These are phyloP conservation scores for Oryza punctata DNA, from an alignment of 176 grass and related monocot genomes.

Conservation along the genomic window DNA sequence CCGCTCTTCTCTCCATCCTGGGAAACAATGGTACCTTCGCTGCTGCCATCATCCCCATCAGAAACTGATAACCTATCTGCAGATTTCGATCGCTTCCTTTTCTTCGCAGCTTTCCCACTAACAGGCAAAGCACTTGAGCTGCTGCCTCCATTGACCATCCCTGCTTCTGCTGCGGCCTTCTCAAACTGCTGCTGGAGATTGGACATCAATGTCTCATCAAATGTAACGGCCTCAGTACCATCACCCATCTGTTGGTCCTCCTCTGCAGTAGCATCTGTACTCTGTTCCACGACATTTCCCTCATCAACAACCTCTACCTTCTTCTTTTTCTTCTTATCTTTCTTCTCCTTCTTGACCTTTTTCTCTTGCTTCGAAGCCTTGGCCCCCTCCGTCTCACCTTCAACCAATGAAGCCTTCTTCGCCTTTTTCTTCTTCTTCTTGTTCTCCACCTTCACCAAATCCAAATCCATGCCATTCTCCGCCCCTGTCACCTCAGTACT, in stretches of 20 bases:
- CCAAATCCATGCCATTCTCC: conserved; percentile 33
- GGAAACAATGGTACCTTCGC: conserved; percentile 30
- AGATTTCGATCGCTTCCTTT: conserved; percentile 72
- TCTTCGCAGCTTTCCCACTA: conserved; percentile 52
- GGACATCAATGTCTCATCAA: conserved; percentile 67
- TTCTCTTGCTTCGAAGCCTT: conserved; percentile 39
- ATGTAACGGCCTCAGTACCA: conserved; percentile 53
- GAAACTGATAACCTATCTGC: conserved; percentile 24
- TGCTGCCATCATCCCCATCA: conserved; percentile 33
- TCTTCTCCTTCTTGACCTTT: conserved; percentile 44
- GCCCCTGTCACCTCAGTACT: background rate
- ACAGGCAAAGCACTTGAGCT: conserved; percentile 26
- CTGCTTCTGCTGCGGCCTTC: conserved; percentile 73
- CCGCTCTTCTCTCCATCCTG: conserved; percentile 48
- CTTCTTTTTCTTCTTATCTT: conserved; percentile 47
- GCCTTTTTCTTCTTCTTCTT: conserved; percentile 65
- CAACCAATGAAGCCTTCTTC: conserved; percentile 26
- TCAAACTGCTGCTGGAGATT: conserved; percentile 98
- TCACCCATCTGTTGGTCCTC: conserved; percentile 45
- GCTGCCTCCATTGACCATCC: conserved; percentile 52
- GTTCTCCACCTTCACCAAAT: conserved; percentile 46
- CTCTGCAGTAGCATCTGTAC: conserved; percentile 31
- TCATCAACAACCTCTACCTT: conserved; percentile 32
- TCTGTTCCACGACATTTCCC: conserved; percentile 20
- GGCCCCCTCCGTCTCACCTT: conserved; percentile 14